Evolutionary conservation across 2,329 filamentous ascomycete species (phyloP), one percentile per base, ranked within the genome.

Genomic region (Ascochyta lentis): DNA sequence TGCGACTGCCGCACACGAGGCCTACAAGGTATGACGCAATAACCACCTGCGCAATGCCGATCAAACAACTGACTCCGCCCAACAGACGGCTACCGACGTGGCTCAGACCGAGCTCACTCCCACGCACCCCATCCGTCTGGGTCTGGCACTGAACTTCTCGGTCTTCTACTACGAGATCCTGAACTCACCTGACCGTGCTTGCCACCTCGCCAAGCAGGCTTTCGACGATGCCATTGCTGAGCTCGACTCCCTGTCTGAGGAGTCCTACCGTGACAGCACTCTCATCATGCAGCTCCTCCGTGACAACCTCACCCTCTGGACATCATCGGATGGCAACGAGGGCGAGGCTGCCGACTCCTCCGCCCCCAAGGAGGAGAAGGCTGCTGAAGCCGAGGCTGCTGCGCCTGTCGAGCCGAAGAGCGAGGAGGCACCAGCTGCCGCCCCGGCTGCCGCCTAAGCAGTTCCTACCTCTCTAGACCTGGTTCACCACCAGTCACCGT

Each of bases 81-180:
- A 29, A 52, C 55, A 95, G 92, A 96, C 91, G 81, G 94, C 94
- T 71, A 98, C 94, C 83, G 94, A 97, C 75, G 94, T 98, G 75
- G 95, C 95, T 71, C 94, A 97, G 85, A 96, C 91, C 67, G 94
- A 98, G 81, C 89, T 98, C 71, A 94, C 94, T 62, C 94, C 94
- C 62, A 98, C 95, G 60, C 94, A 98, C 86, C 94, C 94, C 72
- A 98, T 98, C 83, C 93, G 94, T 75, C 91, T 98, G 66, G 94
- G 94, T 79, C 89, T 98, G 74, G 94, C 94, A 69, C 88, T 98
- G 71, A 98, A 97, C 89, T 97, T 98, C 88, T 97, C 93, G 64
- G 94, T 97, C 74, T 97, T 97, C 86, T 96, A 96, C 88, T 96
- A 97, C 81, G 95, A 97, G 86, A 97, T 97, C 78, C 85, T 97